Percentiles rank a stretch among this genome's conserved stretches.
Evolutionary conservation across 495 filamentous ascomycete species (phyloP).

Genomic region (Annulohypoxylon maeteangense): DNA sequence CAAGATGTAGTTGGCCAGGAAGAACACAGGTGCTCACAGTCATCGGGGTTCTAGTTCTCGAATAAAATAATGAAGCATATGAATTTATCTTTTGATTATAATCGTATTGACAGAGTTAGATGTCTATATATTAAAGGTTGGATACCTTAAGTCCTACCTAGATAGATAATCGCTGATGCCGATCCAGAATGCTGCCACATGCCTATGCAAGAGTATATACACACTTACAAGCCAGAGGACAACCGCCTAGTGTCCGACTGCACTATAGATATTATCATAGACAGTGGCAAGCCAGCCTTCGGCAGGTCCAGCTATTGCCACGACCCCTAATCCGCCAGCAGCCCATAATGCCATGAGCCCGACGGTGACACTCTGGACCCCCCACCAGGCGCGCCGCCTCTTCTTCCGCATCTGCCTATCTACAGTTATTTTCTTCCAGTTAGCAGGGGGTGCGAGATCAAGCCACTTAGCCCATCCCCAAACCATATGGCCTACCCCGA

Average conservation of each 20-base stretch:
- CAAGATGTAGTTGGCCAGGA: background rate
- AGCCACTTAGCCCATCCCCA: slow-evolving; percentile 87
- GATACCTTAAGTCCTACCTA: background rate
- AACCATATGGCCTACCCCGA: slow-evolving; percentile 80
- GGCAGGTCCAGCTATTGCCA: slow-evolving; percentile 75
- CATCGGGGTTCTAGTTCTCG: background rate
- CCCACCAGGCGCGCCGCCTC: slow-evolving; percentile 71
- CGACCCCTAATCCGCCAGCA: slow-evolving; percentile 79
- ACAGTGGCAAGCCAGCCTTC: slow-evolving; percentile 81
- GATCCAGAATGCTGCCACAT: slow-evolving; percentile 9
- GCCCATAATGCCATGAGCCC: slow-evolving; percentile 75
- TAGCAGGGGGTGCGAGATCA: slow-evolving; percentile 58
- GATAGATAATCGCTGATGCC: slow-evolving; percentile 22
- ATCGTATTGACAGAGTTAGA: background rate
- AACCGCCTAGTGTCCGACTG: slow-evolving; percentile 14
- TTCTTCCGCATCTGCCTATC: slow-evolving; percentile 57
- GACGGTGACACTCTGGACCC: slow-evolving; percentile 70
- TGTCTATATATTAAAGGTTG: background rate
- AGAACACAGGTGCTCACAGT: background rate
- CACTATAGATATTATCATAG: slow-evolving; percentile 70
- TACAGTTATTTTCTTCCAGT: slow-evolving; percentile 57
- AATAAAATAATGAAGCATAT: background rate
- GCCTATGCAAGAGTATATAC: slow-evolving; percentile 27
- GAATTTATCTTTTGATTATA: background rate
- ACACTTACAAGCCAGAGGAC: slow-evolving; percentile 15